Conservation (phyloP, 345 rosid genomes). For the Gossypium stocksii region DNA sequence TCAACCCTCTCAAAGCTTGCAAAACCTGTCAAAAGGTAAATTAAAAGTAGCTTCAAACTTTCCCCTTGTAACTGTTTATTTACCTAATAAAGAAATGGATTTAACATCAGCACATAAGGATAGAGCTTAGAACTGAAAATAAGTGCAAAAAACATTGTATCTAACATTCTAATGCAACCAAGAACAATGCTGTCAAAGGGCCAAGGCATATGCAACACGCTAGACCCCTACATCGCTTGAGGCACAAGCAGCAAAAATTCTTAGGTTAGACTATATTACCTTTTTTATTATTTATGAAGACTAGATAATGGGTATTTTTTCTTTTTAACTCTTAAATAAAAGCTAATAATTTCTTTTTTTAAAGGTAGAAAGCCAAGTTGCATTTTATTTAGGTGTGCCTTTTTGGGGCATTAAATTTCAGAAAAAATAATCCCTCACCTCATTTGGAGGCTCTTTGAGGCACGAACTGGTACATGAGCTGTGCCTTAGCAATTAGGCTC, state of each 20-base stretch:
- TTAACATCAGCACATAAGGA: not conserved
- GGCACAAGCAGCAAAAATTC: not conserved
- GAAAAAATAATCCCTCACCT: too few species aligned
- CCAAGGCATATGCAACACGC: not conserved
- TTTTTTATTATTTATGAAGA: too few species aligned
- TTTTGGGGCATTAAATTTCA: too few species aligned
- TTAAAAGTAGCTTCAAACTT: slow-evolving; percentile 6
- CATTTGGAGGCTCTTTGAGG: too few species aligned
- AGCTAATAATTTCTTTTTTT: too few species aligned
- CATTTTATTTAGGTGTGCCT: too few species aligned
- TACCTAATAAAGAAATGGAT: not conserved
- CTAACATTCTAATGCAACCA: not conserved
- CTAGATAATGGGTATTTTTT: too few species aligned
- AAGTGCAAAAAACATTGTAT: not conserved
- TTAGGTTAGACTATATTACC: too few species aligned
- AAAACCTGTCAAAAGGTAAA: slow-evolving; percentile 50
- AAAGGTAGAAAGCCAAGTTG: too few species aligned
- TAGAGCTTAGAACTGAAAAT: not conserved
- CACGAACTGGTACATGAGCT: too few species aligned
- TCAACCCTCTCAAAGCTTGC: slow-evolving; percentile 85
- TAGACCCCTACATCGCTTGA: not conserved
- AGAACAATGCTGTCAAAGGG: not conserved
- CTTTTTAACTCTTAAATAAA: too few species aligned
- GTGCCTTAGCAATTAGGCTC: too few species aligned
- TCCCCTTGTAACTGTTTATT: slow-evolving; percentile 1